Percentiles rank a stretch among this genome's conserved stretches.
These are phyloP conservation scores for Podaxis mareebaensis DNA, from an alignment of 768 basidiomycete genomes.

Conservation along the genomic window DNA sequence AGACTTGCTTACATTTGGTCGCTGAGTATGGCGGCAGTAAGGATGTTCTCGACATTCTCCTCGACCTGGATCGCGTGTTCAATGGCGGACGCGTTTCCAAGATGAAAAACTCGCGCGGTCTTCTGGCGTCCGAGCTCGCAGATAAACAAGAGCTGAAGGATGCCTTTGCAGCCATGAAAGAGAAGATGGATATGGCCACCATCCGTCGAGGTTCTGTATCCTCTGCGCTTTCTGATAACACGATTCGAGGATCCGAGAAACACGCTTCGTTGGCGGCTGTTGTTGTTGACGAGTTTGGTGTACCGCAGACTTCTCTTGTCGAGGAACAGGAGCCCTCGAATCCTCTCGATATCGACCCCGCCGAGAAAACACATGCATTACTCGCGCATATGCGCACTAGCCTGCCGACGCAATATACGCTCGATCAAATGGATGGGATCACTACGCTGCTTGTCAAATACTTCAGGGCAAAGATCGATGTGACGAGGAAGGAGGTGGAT, in stretches of 20 bases:
- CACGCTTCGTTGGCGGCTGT: not conserved
- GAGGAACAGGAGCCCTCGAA: not conserved
- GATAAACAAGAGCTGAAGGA: conserved; percentile 1
- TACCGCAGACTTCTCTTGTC: not conserved
- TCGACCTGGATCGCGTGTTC: conserved; percentile 55
- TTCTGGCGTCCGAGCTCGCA: conserved; percentile 2
- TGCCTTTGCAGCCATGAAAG: conserved; percentile 9
- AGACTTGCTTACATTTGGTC: conserved; percentile 80
- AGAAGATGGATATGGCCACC: conserved; percentile 15
- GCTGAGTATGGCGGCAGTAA: conserved; percentile 72
- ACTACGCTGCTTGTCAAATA: conserved; percentile 37
- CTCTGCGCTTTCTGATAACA: conserved; percentile 12
- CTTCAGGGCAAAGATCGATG: conserved; percentile 55
- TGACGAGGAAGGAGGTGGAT: conserved; percentile 49
- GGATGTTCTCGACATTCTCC: conserved; percentile 60
- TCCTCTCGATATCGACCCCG: conserved; percentile 7
- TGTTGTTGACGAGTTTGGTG: conserved; percentile 11
- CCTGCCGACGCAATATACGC: conserved; percentile 9
- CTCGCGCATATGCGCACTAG: conserved; percentile 7
- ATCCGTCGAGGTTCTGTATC: conserved; percentile 13
- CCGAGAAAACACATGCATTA: not conserved
- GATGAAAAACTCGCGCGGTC: conserved; percentile 58
- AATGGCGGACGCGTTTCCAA: conserved; percentile 50
- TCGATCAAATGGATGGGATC: conserved; percentile 10
- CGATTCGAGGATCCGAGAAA: conserved; percentile 8